Percentiles rank a stretch among this genome's conserved stretches.
phyloP scores from a whole-genome alignment of 2,329 filamentous ascomycete species.

The Aspergillus unguis region DNA sequence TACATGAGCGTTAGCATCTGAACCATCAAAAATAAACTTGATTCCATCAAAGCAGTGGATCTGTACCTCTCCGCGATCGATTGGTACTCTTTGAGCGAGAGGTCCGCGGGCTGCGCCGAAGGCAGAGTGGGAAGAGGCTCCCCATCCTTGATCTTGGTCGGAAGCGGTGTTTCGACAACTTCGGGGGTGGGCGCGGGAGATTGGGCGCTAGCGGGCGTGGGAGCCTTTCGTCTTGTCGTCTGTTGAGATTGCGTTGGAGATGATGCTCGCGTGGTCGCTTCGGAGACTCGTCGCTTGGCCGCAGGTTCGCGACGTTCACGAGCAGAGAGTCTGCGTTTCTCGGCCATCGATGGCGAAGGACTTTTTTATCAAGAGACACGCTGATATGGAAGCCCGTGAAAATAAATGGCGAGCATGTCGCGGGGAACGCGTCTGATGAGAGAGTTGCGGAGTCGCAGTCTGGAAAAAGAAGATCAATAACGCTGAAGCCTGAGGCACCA shows the following conservation, averaged over 20 bases:
- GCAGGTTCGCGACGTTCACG: conserved; percentile 45
- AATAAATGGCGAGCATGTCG: conserved; percentile 11
- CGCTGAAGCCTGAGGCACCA: conserved; percentile 4
- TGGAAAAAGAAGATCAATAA: background rate
- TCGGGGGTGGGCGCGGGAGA: conserved; percentile 29
- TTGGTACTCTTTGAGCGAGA: conserved; percentile 56
- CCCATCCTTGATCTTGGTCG: conserved; percentile 52
- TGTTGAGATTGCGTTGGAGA: conserved; percentile 26
- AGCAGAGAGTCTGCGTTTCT: conserved; percentile 44
- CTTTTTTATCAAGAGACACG: conserved; percentile 3
- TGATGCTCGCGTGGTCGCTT: conserved; percentile 29
- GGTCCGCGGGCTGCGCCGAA: conserved; percentile 47
- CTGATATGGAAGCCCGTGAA: background rate
- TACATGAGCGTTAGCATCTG: conserved; percentile 16
- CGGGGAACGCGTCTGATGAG: background rate
- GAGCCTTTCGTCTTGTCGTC: conserved; percentile 33
- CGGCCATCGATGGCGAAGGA: conserved; percentile 31
- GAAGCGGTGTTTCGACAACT: conserved; percentile 43
- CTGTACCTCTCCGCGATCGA: conserved; percentile 54
- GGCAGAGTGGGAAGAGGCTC: conserved; percentile 54
- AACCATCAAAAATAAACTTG: background rate
- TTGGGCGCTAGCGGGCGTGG: conserved; percentile 25
- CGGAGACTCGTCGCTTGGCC: conserved; percentile 43
- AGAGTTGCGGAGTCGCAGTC: conserved; percentile 10
- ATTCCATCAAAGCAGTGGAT: background rate